A percentile compares a stretch with the other conserved stretches of the same genome.
Conservation (phyloP, 177 flowering plant genomes). For the Vitis hybrid region DNA sequence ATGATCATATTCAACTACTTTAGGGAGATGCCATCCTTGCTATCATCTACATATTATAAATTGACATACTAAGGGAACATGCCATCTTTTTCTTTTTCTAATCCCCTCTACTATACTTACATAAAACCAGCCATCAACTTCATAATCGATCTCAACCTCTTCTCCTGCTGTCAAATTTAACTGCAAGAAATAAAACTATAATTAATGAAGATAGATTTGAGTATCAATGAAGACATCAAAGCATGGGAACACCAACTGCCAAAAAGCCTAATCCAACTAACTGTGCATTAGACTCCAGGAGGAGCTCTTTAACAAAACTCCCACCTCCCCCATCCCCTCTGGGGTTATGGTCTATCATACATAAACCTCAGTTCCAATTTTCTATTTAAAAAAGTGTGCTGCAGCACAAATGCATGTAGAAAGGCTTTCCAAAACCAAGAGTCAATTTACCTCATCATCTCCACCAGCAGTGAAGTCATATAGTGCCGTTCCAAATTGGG, state of each 20-base stretch:
- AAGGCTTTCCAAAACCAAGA: neutral
- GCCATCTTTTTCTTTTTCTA: neutral
- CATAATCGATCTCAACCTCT: conserved; percentile 90
- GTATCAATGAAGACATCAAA: neutral
- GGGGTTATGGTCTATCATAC: too few species aligned
- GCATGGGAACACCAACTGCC: neutral
- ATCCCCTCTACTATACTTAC: conserved; percentile 49
- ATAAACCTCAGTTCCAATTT: neutral
- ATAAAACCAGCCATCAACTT: conserved; percentile 98
- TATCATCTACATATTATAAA: too few species aligned
- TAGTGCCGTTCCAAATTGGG: conserved; percentile 76
- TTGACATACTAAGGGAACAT: neutral
- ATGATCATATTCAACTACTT: too few species aligned
- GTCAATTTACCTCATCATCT: conserved; percentile 82
- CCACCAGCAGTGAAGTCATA: conserved; percentile 99
- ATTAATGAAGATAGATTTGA: neutral
- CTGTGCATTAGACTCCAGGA: too few species aligned
- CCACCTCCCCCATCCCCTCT: too few species aligned
- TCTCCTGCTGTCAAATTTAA: conserved; percentile 92
- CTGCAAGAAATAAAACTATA: conserved; percentile 46
- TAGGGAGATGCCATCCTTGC: too few species aligned
- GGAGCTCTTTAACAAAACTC: too few species aligned
- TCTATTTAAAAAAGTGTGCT: neutral
- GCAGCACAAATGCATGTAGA: neutral
- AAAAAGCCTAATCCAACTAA: neutral